A percentile compares a stretch with the other conserved stretches of the same genome.
phyloP scores from a whole-genome alignment of 2,329 filamentous ascomycete species.

The Onygenales sp. region DNA sequence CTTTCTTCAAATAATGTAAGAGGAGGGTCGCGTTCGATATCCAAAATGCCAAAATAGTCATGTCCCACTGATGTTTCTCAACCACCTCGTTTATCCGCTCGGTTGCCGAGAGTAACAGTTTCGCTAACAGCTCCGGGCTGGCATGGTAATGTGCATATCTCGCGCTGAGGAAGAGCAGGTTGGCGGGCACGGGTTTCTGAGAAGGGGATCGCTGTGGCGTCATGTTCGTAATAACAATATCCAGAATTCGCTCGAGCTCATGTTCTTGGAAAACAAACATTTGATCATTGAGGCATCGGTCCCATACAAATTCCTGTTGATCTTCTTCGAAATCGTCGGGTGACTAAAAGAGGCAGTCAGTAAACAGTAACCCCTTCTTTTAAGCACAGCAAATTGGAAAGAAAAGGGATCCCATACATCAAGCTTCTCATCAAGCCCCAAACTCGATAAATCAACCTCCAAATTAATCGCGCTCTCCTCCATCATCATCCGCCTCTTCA shows the following conservation, averaged over 20 bases:
- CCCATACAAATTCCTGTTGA: slow-evolving; percentile 92
- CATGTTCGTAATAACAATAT: slow-evolving; percentile 97
- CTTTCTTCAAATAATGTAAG: slow-evolving; percentile 96
- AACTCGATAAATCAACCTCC: slow-evolving; percentile 89
- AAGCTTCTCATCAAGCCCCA: slow-evolving; percentile 90
- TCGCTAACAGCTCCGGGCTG: slow-evolving; percentile 70
- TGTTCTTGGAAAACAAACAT: slow-evolving; percentile 99
- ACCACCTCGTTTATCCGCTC: slow-evolving; percentile 96
- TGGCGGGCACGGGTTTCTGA: slow-evolving; percentile 96
- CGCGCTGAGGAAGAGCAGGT: slow-evolving; percentile 91
- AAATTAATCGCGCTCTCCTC: slow-evolving; percentile 96
- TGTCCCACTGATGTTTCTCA: slow-evolving; percentile 96
- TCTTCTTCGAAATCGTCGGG: slow-evolving; percentile 79
- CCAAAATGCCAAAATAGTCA: slow-evolving; percentile 99
- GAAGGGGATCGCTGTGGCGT: slow-evolving; percentile 87
- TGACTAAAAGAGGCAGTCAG: slow-evolving; percentile 24
- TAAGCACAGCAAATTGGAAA: neutral
- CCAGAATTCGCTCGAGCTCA: slow-evolving; percentile 82
- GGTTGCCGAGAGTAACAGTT: slow-evolving; percentile 75
- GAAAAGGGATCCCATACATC: slow-evolving; percentile 50
- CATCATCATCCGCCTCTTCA: slow-evolving; percentile 91
- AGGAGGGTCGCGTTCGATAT: slow-evolving; percentile 92
- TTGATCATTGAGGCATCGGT: slow-evolving; percentile 86
- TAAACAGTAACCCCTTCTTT: slow-evolving; percentile 2
- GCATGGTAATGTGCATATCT: slow-evolving; percentile 96